phyloP scores from a whole-genome alignment of 2,329 filamentous ascomycete species.

The Zymoseptoria passerinii region DNA sequence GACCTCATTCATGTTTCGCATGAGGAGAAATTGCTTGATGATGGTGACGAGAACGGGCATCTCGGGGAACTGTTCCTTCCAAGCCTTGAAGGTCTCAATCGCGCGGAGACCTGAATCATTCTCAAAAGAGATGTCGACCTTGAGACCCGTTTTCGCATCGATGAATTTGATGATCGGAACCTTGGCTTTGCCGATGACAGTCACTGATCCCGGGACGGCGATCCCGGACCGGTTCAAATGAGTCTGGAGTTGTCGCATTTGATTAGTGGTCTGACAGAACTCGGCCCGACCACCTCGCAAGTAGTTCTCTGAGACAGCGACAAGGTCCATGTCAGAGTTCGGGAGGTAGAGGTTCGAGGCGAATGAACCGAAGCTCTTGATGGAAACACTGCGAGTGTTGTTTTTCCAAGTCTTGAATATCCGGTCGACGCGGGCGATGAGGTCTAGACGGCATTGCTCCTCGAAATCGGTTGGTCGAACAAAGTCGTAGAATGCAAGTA shows the following conservation, averaged over 20 bases:
- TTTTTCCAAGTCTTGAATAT: conserved; percentile 42
- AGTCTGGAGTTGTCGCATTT: conserved; percentile 50
- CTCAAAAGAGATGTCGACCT: conserved; percentile 91
- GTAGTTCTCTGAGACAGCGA: conserved; percentile 60
- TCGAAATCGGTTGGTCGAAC: conserved; percentile 72
- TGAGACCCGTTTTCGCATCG: conserved; percentile 67
- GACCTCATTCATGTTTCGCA: conserved; percentile 87
- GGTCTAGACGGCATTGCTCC: conserved; percentile 60
- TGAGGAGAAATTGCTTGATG: conserved; percentile 85
- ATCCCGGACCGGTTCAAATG: background rate
- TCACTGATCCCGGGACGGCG: conserved; percentile 47
- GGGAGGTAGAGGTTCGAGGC: conserved; percentile 66
- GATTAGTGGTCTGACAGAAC: conserved; percentile 44
- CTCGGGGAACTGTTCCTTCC: conserved; percentile 70
- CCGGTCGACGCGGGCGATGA: conserved; percentile 60
- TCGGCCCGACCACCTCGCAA: conserved; percentile 45
- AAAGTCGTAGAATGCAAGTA: conserved; percentile 80
- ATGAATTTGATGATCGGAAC: conserved; percentile 91
- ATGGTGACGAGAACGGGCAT: conserved; percentile 82
- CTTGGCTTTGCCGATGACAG: conserved; percentile 61
- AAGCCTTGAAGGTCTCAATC: conserved; percentile 68
- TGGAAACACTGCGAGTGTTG: conserved; percentile 42
- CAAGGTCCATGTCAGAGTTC: conserved; percentile 88
- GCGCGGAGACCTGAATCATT: conserved; percentile 75
- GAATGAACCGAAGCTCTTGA: conserved; percentile 86